Percentiles rank a stretch among this genome's conserved stretches.
These are phyloP conservation scores for Stachybotrys chlorohalonatus DNA, from an alignment of 2,329 filamentous ascomycete species.

Conservation along the genomic window DNA sequence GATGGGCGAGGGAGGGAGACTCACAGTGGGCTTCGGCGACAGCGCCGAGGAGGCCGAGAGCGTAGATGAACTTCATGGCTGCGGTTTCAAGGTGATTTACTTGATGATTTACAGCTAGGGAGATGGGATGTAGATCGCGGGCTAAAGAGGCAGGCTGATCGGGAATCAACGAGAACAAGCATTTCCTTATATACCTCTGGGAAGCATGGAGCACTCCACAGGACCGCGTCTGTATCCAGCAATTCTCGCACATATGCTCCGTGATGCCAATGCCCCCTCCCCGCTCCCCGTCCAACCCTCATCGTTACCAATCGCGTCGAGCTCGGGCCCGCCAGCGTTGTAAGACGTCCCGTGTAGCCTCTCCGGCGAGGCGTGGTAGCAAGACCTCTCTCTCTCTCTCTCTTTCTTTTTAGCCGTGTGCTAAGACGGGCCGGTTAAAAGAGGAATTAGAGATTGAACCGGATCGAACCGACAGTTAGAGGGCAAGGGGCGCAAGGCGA, in stretches of 20 bases:
- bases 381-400: neutral
- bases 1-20: neutral
- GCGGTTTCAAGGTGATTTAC: neutral
- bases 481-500: neutral
- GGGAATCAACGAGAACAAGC: neutral
- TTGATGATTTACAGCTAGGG: neutral
- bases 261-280: neutral
- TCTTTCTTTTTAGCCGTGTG: neutral
- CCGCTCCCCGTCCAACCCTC: neutral
- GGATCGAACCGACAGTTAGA: neutral
- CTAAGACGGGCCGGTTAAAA: neutral
- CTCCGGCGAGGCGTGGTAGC: neutral
- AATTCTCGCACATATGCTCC: neutral
- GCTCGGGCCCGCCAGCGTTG: no score
- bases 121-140: neutral
- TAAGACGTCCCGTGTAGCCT: no score
- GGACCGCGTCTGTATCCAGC: neutral
- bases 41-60: neutral
- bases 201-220: neutral
- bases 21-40: constrained; percentile 1
- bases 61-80: constrained; percentile 1
- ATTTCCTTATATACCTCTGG: neutral
- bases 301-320: neutral
- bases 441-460: neutral
- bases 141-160: neutral